phyloP scores from a whole-genome alignment of 495 filamentous ascomycete genomes.

The Niebla homalea region DNA sequence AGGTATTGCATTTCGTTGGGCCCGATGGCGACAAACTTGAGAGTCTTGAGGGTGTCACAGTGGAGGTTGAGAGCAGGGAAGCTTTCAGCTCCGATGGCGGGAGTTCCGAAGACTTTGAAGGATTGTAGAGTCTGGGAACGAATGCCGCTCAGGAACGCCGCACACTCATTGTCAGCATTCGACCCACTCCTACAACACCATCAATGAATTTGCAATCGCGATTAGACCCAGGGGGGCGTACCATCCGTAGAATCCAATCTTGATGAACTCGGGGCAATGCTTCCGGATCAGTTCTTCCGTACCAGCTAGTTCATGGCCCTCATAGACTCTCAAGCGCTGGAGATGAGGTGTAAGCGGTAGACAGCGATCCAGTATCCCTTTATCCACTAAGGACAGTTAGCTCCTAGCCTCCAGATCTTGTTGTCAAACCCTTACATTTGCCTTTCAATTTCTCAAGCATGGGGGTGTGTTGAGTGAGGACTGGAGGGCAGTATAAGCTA shows the following conservation, averaged over 20 bases:
- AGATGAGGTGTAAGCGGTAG: slow-evolving; percentile 31
- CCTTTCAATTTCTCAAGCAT: slow-evolving; percentile 40
- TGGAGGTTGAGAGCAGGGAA: slow-evolving; percentile 48
- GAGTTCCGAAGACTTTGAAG: slow-evolving; percentile 43
- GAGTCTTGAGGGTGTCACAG: slow-evolving; percentile 37
- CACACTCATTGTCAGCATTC: slow-evolving; percentile 38
- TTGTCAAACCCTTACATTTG: slow-evolving; percentile 26
- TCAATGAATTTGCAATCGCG: background rate
- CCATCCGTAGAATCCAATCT: slow-evolving; percentile 44
- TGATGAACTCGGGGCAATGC: slow-evolving; percentile 48
- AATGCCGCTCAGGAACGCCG: slow-evolving; percentile 44
- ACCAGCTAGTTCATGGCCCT: slow-evolving; percentile 43
- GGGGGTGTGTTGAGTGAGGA: slow-evolving; percentile 34
- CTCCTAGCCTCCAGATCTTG: slow-evolving; percentile 20
- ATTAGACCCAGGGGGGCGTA: slow-evolving; percentile 13
- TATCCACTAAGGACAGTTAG: slow-evolving; percentile 5
- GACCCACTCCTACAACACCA: slow-evolving; percentile 16
- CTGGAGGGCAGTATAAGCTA: slow-evolving; percentile 14
- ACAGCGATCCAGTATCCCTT: slow-evolving; percentile 28
- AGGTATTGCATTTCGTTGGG: slow-evolving; percentile 34
- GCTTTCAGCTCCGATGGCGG: slow-evolving; percentile 37
- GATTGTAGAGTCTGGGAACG: slow-evolving; percentile 43
- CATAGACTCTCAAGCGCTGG: slow-evolving; percentile 38
- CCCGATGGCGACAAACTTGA: slow-evolving; percentile 40
- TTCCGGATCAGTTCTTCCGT: slow-evolving; percentile 37